Evolutionary conservation across 225 moss, liverwort and hornwort genomes (phyloP).

Genomic region (Straminergon stramineum): DNA sequence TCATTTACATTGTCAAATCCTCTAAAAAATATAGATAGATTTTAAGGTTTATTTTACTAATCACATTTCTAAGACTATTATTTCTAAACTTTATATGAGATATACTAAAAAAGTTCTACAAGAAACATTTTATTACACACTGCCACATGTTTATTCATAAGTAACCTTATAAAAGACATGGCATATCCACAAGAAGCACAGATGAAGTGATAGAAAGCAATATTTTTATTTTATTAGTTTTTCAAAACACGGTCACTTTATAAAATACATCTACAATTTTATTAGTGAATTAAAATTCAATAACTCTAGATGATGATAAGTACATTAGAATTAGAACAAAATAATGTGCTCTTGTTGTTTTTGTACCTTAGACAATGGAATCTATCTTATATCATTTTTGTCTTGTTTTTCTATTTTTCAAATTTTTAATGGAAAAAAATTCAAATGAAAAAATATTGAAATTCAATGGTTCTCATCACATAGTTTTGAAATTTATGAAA

Average conservation of each 20-base stretch:
- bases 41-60: not conserved
- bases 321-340: not conserved
- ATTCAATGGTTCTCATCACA: not conserved
- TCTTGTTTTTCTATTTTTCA: not conserved
- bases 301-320: not conserved
- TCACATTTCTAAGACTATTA: not conserved
- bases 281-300: not conserved
- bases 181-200: not conserved
- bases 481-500: not conserved
- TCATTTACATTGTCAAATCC: not conserved
- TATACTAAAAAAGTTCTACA: not conserved
- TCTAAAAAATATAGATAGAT: not conserved
- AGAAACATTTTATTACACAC: not conserved
- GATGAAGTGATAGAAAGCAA: not conserved
- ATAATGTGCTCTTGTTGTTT: not conserved
- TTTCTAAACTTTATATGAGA: not conserved
- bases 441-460: no score
- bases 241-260: accelerated
- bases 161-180: not conserved
- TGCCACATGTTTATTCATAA: not conserved
- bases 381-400: no score
- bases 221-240: not conserved
- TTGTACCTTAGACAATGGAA: not conserved
- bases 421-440: not conserved
- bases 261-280: not conserved